Evolutionary conservation across 2,329 filamentous ascomycete genomes (phyloP), one percentile per base, ranked within the genome.

Genomic region (Colletotrichum lindemuthianum): DNA sequence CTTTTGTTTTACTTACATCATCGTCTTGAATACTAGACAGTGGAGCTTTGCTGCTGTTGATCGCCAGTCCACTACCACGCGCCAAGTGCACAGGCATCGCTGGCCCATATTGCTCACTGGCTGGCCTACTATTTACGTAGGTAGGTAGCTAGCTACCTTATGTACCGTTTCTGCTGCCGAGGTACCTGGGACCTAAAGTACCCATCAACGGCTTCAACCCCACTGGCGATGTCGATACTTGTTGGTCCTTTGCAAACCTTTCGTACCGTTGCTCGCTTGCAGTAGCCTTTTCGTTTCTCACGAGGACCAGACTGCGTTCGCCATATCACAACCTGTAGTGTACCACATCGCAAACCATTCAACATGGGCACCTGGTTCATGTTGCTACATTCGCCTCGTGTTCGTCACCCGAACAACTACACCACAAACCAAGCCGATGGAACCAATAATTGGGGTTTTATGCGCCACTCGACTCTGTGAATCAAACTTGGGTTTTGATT

Each of bases 221-320:
- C 52, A 61, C 45, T 65, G 58, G 48, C 32, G 48, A 47, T 24
- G 24, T 34, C n/a, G 57, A 49, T 43, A 60, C 60, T 36, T 63
- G 48, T 15, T 40, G n/a, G 40, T 51, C 49, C 15, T 37, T 55
- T 11, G 7, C 41, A 34, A 15, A 16, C 11, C 36, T 40, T 56
- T 58, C 45, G 24, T 4, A 47, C 39, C 59, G 53, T 45, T 41
- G 43, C 36, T 55, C 41, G 43, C 16, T 33, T 41, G 33, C 16
- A 11, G 57, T 47, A 53, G 57, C 43, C 24, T 24, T 3, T 24
- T 24, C 24, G 24, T 24, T 24, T 24, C 3, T 24, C 24, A 24
- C 24, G 24, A 24, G 24, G 24, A 5, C 24, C 24, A 24, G 24
- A 24, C 24, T 24, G 24, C 24, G 24, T 24, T 24, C 24, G 24